These are phyloP conservation scores for Filobasidium wieringae DNA, from an alignment of 768 basidiomycete species.

Conservation along the genomic window DNA sequence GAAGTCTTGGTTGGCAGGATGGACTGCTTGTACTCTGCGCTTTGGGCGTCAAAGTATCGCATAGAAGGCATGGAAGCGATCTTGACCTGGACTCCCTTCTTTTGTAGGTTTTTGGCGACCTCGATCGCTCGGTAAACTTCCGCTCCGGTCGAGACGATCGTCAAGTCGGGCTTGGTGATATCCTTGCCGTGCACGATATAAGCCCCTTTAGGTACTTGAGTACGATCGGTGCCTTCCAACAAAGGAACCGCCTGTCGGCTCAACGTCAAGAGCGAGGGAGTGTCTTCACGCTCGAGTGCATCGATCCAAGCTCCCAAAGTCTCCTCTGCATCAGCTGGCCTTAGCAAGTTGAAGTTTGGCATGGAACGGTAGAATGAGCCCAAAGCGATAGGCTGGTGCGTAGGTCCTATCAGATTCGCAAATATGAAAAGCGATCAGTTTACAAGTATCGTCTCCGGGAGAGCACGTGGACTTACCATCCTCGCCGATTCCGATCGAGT, in stretches of 20 bases:
- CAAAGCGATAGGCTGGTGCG: slow-evolving; percentile 34
- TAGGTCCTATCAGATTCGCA: slow-evolving; percentile 19
- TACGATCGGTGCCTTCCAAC: slow-evolving; percentile 25
- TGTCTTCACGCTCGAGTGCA: slow-evolving; percentile 18
- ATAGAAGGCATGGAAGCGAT: slow-evolving; percentile 37
- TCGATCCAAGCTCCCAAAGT: slow-evolving; percentile 29
- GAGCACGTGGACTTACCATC: slow-evolving; percentile 25
- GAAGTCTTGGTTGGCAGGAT: slow-evolving; percentile 20
- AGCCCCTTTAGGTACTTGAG: slow-evolving; percentile 25
- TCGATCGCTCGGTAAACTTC: slow-evolving; percentile 32
- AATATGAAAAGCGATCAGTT: not conserved
- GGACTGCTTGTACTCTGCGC: slow-evolving; percentile 20
- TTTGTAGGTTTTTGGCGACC: slow-evolving; percentile 22
- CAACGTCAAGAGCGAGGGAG: slow-evolving; percentile 28
- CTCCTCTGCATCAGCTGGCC: slow-evolving; percentile 36
- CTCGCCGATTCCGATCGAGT: slow-evolving; percentile 36
- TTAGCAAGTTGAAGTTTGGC: slow-evolving; percentile 32
- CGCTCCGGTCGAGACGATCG: slow-evolving; percentile 31
- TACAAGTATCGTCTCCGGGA: too few relatives aligned
- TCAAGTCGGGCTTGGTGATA: slow-evolving; percentile 22
- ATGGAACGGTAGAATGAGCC: slow-evolving; percentile 27
- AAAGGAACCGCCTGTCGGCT: slow-evolving; percentile 32
- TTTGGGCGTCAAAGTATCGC: slow-evolving; percentile 29
- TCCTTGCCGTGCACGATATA: slow-evolving; percentile 28
- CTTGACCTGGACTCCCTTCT: slow-evolving; percentile 21